Conservation (phyloP, 2,329 filamentous ascomycete species). For the Colletotrichum higginsianum region DNA sequence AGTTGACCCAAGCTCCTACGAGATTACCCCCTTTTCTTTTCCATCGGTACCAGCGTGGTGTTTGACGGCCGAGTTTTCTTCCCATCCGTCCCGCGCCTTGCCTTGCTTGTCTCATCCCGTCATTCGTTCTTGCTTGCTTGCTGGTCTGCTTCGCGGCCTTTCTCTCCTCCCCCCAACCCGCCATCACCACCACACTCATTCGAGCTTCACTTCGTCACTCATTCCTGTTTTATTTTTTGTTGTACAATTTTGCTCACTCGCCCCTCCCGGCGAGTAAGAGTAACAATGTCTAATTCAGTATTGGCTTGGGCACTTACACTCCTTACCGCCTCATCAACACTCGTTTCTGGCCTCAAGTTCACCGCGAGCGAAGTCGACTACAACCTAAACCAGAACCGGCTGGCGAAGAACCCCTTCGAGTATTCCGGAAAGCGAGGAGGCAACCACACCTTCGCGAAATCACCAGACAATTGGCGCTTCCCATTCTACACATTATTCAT, state of each 20-base stretch:
- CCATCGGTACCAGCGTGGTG: conserved; percentile 30
- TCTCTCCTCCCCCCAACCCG: conserved; percentile 29
- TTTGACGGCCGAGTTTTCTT: conserved; percentile 42
- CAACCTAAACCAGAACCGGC: conserved; percentile 73
- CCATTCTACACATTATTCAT: conserved; percentile 77
- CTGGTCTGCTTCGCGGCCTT: conserved; percentile 42
- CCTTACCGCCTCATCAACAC: conserved; percentile 41
- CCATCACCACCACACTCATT: conserved; percentile 37
- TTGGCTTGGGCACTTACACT: conserved; percentile 41
- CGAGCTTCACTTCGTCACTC: conserved; percentile 41
- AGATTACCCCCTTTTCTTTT: conserved; percentile 41
- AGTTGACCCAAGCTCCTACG: conserved; percentile 38
- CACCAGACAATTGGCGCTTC: conserved; percentile 75
- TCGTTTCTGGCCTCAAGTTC: conserved; percentile 50
- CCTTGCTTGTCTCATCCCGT: conserved; percentile 33
- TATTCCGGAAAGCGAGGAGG: conserved; percentile 69
- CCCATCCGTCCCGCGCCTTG: conserved; percentile 41
- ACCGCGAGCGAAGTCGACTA: conserved; percentile 58
- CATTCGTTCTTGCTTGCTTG: conserved; percentile 43
- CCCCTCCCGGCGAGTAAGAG: conserved; percentile 40
- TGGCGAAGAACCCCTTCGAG: conserved; percentile 68
- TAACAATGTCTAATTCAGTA: conserved; percentile 43
- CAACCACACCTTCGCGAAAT: conserved; percentile 66
- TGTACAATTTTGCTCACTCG: conserved; percentile 37
- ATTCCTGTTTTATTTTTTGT: conserved; percentile 38